phyloP scores from a whole-genome alignment of 140 eudicot genomes.

The Senecio squalidus region DNA sequence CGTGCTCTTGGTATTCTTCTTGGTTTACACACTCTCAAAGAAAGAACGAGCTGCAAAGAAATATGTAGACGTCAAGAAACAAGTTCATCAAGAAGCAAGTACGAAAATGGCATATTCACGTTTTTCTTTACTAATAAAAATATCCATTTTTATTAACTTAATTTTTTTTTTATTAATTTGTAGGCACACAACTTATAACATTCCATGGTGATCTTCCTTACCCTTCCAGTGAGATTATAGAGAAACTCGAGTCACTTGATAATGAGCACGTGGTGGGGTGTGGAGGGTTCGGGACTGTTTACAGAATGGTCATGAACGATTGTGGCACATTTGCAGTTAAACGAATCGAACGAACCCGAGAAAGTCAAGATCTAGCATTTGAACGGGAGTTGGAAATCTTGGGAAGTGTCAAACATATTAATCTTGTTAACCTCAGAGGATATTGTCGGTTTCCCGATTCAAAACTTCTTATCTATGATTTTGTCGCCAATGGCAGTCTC shows the following conservation, averaged over 20 bases:
- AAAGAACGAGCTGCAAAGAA: conserved; percentile 80
- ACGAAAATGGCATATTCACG: conserved; percentile 1
- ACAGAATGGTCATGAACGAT: conserved; percentile 96
- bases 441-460: conserved; percentile 82
- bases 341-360: conserved; percentile 70
- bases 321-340: conserved; percentile 97
- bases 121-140: background rate
- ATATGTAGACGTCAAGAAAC: conserved; percentile 84
- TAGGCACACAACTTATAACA: conserved; percentile 86
- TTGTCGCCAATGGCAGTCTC: conserved; percentile 81
- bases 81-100: conserved; percentile 79
- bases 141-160: background rate
- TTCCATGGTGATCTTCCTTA: conserved; percentile 98
- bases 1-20: conserved; percentile 50
- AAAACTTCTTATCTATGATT: conserved; percentile 90
- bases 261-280: conserved; percentile 91
- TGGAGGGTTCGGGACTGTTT: conserved; percentile 94
- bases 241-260: conserved; percentile 77
- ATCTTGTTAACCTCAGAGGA: conserved; percentile 92
- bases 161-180: background rate
- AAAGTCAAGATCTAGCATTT: conserved; percentile 76
- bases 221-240: conserved; percentile 83
- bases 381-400: conserved; percentile 82
- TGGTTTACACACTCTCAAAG: conserved; percentile 63
- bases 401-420: conserved; percentile 90